These are phyloP conservation scores for Waltiozyma sp. DNA, from an alignment of 1,139 yeast species.

Conservation along the genomic window DNA sequence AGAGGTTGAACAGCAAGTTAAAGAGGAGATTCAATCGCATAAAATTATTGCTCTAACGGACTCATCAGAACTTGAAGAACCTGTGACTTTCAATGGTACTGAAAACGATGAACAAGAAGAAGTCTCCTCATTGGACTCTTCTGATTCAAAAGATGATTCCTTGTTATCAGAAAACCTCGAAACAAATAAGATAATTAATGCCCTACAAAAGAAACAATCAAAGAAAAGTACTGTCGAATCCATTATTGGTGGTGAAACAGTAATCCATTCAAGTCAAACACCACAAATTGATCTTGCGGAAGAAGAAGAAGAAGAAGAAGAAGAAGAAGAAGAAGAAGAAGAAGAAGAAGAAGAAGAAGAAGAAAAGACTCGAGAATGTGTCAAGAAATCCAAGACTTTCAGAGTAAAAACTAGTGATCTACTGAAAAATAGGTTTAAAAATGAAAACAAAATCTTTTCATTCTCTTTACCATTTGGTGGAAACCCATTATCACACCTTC, in stretches of 20 bases:
- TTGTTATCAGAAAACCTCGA: background rate
- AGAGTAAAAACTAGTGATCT: slow-evolving; percentile 8
- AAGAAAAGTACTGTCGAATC: slow-evolving; percentile 7
- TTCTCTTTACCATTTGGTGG: slow-evolving; percentile 35
- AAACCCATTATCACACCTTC: slow-evolving; percentile 17
- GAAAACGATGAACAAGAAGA: background rate
- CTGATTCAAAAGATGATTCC: background rate
- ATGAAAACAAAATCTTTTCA: slow-evolving; percentile 28
- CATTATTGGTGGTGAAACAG: slow-evolving; percentile 20
- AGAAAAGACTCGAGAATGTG: background rate
- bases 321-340: background rate
- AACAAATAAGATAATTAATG: background rate
- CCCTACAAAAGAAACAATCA: background rate
- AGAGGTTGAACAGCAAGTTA: no score
- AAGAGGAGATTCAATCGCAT: no score
- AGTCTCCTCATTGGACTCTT: background rate
- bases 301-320: slow-evolving; percentile 1
- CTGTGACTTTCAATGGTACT: background rate
- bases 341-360: background rate
- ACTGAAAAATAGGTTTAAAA: slow-evolving; percentile 8
- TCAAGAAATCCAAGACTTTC: background rate
- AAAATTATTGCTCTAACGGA: background rate
- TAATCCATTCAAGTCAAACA: slow-evolving; percentile 4
- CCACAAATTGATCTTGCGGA: background rate
- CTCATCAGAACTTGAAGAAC: background rate